Conservation (phyloP, 2,329 filamentous ascomycete genomes). For the Trichoderma breve region DNA sequence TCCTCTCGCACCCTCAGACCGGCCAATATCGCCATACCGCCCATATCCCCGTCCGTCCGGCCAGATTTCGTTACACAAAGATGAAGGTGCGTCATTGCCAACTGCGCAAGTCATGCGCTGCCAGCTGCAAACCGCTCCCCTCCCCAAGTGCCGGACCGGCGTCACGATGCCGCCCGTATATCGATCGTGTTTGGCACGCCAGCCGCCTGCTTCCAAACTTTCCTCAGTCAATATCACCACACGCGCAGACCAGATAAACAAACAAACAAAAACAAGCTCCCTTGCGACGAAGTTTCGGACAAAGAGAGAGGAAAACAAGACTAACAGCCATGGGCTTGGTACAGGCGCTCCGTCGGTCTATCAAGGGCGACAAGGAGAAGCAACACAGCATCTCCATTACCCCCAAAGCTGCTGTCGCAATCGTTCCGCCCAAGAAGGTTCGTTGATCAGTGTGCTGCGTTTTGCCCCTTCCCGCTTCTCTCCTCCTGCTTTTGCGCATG, state of each 20-base stretch:
- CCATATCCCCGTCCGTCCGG: background rate
- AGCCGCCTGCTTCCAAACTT: background rate
- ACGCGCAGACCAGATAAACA: background rate
- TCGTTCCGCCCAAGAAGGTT: conserved; percentile 92
- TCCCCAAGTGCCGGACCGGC: conserved; percentile 20
- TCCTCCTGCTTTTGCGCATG: background rate
- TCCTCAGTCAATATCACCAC: background rate
- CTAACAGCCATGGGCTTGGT: conserved; percentile 47
- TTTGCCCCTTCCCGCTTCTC: background rate
- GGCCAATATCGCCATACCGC: background rate
- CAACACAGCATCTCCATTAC: conserved; percentile 70
- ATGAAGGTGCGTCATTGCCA: conserved; percentile 37
- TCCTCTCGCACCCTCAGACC: background rate
- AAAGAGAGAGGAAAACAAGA: conserved; percentile 18
- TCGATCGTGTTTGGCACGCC: conserved; percentile 5
- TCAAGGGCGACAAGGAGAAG: conserved; percentile 84
- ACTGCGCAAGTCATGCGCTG: conserved; percentile 22
- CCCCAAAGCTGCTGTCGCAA: conserved; percentile 82
- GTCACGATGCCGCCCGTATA: conserved; percentile 8
- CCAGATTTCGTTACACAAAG: conserved; percentile 30
- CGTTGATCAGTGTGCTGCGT: conserved; percentile 30
- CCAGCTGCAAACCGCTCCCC: conserved; percentile 21
- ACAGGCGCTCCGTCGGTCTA: conserved; percentile 79
- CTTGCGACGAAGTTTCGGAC: conserved; percentile 10
- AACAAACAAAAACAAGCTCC: background rate